These are phyloP conservation scores for Beauveria sp. DNA, from an alignment of 2,329 filamentous ascomycete genomes.

Conservation along the genomic window DNA sequence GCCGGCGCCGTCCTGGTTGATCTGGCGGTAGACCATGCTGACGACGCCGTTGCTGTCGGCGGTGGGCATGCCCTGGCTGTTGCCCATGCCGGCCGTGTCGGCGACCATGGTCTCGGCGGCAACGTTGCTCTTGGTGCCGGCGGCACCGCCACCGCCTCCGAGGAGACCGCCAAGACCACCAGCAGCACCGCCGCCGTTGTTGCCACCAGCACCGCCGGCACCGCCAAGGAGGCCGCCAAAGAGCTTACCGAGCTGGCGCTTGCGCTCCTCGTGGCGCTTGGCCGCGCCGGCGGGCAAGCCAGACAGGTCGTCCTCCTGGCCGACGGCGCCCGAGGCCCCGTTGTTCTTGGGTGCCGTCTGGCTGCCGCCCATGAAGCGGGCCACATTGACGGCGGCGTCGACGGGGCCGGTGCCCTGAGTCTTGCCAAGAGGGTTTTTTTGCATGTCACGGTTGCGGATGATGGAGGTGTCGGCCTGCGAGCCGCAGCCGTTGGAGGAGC, in stretches of 20 bases:
- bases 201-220: background rate
- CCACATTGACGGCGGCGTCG: constrained; percentile 47
- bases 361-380: constrained; percentile 50
- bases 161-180: constrained; percentile 27
- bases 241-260: constrained; percentile 24
- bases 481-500: constrained; percentile 51
- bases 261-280: constrained; percentile 17
- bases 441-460: constrained; percentile 54
- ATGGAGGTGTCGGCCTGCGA: constrained; percentile 65
- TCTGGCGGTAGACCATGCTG: constrained; percentile 55
- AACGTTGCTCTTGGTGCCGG: constrained; percentile 28
- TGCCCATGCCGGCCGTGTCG: constrained; percentile 42
- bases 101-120: constrained; percentile 42
- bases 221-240: constrained; percentile 17
- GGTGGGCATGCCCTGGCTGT: constrained; percentile 48
- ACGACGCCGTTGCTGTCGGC: constrained; percentile 48
- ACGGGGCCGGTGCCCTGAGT: constrained; percentile 53
- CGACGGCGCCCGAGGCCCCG: constrained; percentile 29
- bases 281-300: constrained; percentile 15
- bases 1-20: constrained; percentile 65
- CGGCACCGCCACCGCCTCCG: constrained; percentile 12
- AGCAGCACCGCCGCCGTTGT: constrained; percentile 12
- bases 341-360: constrained; percentile 28
- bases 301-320: constrained; percentile 37
- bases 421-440: constrained; percentile 51